These are phyloP conservation scores for Amanita muscaria DNA, from an alignment of 768 basidiomycete species.

Conservation along the genomic window DNA sequence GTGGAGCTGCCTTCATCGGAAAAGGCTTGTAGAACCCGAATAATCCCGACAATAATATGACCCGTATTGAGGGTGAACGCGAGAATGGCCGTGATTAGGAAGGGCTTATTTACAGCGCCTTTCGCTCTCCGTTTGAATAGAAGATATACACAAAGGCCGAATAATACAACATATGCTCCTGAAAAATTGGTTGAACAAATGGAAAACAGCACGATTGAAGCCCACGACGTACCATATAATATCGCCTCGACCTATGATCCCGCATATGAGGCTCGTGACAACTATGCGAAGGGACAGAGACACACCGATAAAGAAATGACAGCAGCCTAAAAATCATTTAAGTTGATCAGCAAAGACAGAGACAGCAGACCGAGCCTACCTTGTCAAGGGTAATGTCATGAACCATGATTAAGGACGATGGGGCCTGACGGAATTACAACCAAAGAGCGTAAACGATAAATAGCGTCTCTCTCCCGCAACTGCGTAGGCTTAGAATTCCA, in stretches of 20 bases:
- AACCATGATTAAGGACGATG: not conserved
- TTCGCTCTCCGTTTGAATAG: not conserved
- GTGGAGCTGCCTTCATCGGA: constrained; percentile 1
- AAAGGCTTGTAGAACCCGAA: constrained; percentile 5
- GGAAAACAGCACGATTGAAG: too few species aligned
- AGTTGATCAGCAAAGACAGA: not conserved
- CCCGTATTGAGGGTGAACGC: constrained; percentile 7
- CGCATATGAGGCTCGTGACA: not conserved
- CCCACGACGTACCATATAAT: constrained; percentile 1
- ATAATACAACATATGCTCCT: constrained; percentile 8
- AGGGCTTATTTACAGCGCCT: constrained; percentile 7
- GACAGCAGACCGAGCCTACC: not conserved
- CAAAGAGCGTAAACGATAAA: too few species aligned
- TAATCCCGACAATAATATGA: constrained; percentile 6
- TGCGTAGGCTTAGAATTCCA: too few species aligned
- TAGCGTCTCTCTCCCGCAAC: too few species aligned
- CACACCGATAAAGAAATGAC: not conserved
- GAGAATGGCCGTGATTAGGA: constrained; percentile 5
- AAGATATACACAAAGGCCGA: constrained; percentile 7
- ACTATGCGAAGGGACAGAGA: not conserved
- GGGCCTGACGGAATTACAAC: not conserved
- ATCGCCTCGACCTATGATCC: not conserved
- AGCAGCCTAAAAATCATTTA: not conserved
- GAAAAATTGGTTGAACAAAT: not conserved
- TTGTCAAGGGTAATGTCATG: not conserved